phyloP scores from a whole-genome alignment of 495 filamentous ascomycete genomes.

The Aspergillus cavernicola region DNA sequence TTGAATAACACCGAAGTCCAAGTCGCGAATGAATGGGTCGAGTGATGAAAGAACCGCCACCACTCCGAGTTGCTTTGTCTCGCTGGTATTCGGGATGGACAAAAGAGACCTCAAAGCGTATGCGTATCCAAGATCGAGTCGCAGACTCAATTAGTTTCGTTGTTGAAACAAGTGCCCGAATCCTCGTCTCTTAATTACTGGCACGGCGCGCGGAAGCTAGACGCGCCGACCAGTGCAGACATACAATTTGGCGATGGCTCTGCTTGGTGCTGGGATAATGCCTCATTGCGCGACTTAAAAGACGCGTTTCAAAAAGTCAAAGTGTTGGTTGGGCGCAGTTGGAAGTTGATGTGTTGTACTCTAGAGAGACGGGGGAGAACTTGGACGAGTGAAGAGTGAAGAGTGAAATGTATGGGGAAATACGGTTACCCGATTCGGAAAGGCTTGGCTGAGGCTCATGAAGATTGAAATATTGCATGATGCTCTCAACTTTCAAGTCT shows the following conservation, averaged over 20 bases:
- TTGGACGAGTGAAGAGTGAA: neutral
- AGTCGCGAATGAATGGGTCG: neutral
- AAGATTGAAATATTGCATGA: too few species aligned
- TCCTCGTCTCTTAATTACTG: neutral
- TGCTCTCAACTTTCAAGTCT: too few species aligned
- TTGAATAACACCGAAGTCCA: neutral
- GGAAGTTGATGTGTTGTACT: too few species aligned
- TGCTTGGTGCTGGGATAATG: neutral
- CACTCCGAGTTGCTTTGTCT: conserved; percentile 6
- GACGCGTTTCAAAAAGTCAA: neutral
- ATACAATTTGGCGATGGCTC: neutral
- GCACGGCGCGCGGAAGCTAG: conserved; percentile 1
- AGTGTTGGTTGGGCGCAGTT: neutral
- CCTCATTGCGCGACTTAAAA: neutral
- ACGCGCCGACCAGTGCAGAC: conserved; percentile 5
- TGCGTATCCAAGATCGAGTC: neutral
- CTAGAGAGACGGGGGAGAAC: neutral
- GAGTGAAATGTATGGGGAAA: conserved; percentile 4
- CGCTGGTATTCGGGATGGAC: neutral
- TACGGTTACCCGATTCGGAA: conserved; percentile 10
- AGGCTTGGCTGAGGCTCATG: conserved; percentile 1
- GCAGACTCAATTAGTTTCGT: neutral
- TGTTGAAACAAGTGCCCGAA: neutral
- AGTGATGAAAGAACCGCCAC: conserved; percentile 8
- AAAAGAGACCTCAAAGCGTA: neutral